Conservation (phyloP, 2,329 filamentous ascomycete species). For the Cephalotrichum gorgonifer region DNA sequence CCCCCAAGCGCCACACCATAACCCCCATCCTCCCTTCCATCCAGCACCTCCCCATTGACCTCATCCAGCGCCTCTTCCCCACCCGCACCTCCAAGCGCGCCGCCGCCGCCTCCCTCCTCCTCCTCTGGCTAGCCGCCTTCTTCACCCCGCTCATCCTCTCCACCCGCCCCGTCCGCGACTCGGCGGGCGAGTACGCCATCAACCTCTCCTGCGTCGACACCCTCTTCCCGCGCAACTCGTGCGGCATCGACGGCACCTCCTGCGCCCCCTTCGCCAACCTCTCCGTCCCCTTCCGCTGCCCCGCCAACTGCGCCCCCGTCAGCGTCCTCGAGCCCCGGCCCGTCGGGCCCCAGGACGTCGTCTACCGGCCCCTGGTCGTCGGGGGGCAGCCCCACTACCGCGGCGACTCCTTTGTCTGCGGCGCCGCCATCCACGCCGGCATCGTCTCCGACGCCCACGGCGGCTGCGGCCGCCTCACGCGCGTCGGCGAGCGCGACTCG, state of each 20-base stretch:
- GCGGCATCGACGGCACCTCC: slow-evolving; percentile 46
- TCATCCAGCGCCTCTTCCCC: not conserved
- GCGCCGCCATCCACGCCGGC: slow-evolving; percentile 65
- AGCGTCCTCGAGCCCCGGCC: slow-evolving; percentile 16
- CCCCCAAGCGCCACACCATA: not conserved
- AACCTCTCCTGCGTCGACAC: slow-evolving; percentile 41
- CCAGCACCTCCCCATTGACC: not conserved
- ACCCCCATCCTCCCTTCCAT: not conserved
- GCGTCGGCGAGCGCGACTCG: slow-evolving; percentile 47
- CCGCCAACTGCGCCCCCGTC: slow-evolving; percentile 44
- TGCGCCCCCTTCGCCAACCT: slow-evolving; percentile 50
- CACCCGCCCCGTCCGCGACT: not conserved
- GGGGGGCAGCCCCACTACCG: slow-evolving; percentile 46
- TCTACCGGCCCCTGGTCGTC: slow-evolving; percentile 27
- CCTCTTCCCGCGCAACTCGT: slow-evolving; percentile 43
- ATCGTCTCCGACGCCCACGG: slow-evolving; percentile 55
- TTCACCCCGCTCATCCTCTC: not conserved
- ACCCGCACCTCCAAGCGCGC: not conserved
- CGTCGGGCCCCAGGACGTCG: slow-evolving; percentile 2
- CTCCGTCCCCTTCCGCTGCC: slow-evolving; percentile 47
- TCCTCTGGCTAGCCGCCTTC: slow-evolving; percentile 3
- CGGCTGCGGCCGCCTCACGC: slow-evolving; percentile 60
- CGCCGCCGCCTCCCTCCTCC: not conserved
- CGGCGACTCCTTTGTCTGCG: slow-evolving; percentile 69
- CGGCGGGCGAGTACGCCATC: slow-evolving; percentile 3